Evolutionary conservation across 2,329 filamentous ascomycete genomes (phyloP).

Genomic region (Iodosphaeria phyllophila): DNA sequence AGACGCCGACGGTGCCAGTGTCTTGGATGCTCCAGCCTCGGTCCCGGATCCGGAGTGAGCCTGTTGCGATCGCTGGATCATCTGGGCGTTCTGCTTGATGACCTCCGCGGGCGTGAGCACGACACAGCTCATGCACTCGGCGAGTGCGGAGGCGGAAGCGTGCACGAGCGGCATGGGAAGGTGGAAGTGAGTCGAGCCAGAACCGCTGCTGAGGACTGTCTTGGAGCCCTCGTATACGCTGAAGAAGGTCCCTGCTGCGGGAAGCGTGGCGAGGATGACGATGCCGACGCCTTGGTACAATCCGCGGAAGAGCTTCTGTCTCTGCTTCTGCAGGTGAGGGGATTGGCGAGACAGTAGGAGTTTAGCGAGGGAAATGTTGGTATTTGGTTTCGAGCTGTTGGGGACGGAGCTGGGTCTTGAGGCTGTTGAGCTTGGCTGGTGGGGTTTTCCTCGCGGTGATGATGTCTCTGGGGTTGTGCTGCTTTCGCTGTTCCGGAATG

Average conservation of each 20-base stretch:
- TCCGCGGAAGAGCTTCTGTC: constrained; percentile 47
- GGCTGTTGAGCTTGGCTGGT: too few species aligned
- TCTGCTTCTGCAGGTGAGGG: too few species aligned
- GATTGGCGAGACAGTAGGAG: too few species aligned
- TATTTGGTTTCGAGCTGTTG: too few species aligned
- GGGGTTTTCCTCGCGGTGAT: too few species aligned
- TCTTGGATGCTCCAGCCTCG: too few species aligned
- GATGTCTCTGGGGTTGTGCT: too few species aligned
- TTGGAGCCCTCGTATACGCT: constrained; percentile 74
- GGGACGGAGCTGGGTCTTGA: too few species aligned
- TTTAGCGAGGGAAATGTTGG: too few species aligned
- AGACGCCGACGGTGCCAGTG: too few species aligned
- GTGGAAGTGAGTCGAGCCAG: constrained; percentile 17
- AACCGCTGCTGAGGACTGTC: constrained; percentile 26
- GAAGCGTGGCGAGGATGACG: constrained; percentile 71
- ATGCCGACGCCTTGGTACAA: constrained; percentile 79
- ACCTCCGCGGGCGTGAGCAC: constrained; percentile 81
- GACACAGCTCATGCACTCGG: constrained; percentile 69
- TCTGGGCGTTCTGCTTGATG: constrained; percentile 86
- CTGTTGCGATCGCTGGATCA: constrained; percentile 29
- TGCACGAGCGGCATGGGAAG: constrained; percentile 55
- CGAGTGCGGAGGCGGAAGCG: constrained; percentile 52
- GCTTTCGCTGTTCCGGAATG: constrained; percentile 36
- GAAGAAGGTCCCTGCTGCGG: constrained; percentile 70
- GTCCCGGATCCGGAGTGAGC: constrained; percentile 2